phyloP scores from a whole-genome alignment of 2,329 filamentous ascomycete species.

The Biscogniauxia marginata region DNA sequence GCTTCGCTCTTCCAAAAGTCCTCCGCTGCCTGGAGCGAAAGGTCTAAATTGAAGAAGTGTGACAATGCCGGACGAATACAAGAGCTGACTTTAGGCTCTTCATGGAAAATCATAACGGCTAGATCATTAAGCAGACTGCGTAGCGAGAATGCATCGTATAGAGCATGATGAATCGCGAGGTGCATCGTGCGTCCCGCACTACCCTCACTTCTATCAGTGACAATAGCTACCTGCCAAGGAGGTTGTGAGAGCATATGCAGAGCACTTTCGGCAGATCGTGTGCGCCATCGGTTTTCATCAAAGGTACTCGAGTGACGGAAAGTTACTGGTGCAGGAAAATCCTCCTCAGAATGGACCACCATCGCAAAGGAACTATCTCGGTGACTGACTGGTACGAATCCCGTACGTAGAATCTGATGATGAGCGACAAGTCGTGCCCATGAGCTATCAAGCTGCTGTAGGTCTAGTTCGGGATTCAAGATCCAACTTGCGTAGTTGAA shows the following conservation, averaged over 20 bases:
- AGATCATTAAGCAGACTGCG: slow-evolving; percentile 63
- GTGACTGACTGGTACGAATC: slow-evolving; percentile 65
- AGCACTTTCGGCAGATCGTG: slow-evolving; percentile 31
- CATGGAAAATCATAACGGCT: slow-evolving; percentile 24
- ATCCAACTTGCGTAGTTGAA: slow-evolving; percentile 68
- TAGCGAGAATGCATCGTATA: slow-evolving; percentile 82
- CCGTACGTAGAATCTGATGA: slow-evolving; percentile 74
- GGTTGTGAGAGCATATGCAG: slow-evolving; percentile 49
- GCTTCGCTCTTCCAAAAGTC: slow-evolving; percentile 64
- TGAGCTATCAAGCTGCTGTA: slow-evolving; percentile 47
- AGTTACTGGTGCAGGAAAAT: slow-evolving; percentile 18
- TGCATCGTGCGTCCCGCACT: slow-evolving; percentile 35
- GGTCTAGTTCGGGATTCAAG: slow-evolving; percentile 41
- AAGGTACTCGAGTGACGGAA: slow-evolving; percentile 24
- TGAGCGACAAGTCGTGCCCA: slow-evolving; percentile 55
- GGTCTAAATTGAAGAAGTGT: slow-evolving; percentile 39
- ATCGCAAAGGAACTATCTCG: slow-evolving; percentile 67
- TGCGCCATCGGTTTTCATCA: slow-evolving; percentile 39
- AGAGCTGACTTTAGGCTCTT: slow-evolving; percentile 1
- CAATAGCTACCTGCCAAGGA: slow-evolving; percentile 62
- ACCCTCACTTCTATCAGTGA: slow-evolving; percentile 25
- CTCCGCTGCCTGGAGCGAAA: slow-evolving; percentile 32
- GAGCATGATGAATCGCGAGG: slow-evolving; percentile 68
- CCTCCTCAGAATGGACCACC: slow-evolving; percentile 54
- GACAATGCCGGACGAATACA: slow-evolving; percentile 38